Base-by-base conservation (phyloP, 225 moss, liverwort and hornwort genomes). In the Lunularia cruciata region DNA sequence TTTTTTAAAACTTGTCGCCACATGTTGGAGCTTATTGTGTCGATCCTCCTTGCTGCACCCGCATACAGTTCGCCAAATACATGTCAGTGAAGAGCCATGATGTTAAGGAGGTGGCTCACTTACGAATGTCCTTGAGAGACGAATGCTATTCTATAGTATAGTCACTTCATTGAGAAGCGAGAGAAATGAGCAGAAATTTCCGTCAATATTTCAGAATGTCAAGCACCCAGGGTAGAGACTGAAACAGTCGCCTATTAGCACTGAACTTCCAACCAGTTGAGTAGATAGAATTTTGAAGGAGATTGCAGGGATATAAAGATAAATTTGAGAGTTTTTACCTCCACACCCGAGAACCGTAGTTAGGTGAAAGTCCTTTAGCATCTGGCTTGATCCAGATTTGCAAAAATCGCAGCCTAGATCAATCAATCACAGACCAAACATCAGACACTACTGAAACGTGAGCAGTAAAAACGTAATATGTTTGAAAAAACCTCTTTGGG, bases 381-480 rank as follows among this genome's bases (percentile, higher is more conserved):
- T 86, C 74, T 35, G 95, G 95, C 68, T 86, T 73, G 62, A 96
- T 96, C 95, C 95, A 96, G 36, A 96, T 89, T 74, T 96, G 95
- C 64, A 92, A 73, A 63, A 92, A 92, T 37, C 84, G 84, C 71
- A 96, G 77, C 82, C 95, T 95, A 77, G 30, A 43, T 23, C 34
- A 56, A 69, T 6, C 47, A 55, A 62, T 19, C 26, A 33, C 43
- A 54, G 20, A 76, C 59, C 36, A 11, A 6, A 5, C 47, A 32
- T 73, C 49, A 56, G 3, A 8, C 45, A n/a, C n/a, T n/a, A n/a
- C n/a, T n/a, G n/a, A n/a, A n/a, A n/a, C n/a, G n/a, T n/a, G n/a
- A n/a, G n/a, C n/a, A n/a, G n/a, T n/a, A n/a, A n/a, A n/a, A n/a
- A n/a, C n/a, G n/a, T n/a, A n/a, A n/a, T n/a, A n/a, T n/a, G n/a